phyloP scores from a whole-genome alignment of 2,329 filamentous ascomycete species.

The Nothomitra cinnamomea region DNA sequence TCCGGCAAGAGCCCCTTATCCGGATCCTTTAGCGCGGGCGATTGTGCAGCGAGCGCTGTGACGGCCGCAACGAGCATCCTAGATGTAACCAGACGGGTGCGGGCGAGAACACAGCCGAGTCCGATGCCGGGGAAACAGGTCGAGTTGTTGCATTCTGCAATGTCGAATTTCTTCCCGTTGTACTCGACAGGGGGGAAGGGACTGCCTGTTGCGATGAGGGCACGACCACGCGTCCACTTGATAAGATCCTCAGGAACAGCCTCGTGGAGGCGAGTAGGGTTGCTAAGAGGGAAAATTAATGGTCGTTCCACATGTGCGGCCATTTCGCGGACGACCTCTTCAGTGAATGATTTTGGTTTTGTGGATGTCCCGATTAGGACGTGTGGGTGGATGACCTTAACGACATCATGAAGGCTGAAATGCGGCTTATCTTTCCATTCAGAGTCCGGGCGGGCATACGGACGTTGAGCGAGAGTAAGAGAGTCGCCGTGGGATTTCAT shows the following conservation, averaged over 20 bases:
- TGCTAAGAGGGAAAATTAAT: constrained; percentile 68
- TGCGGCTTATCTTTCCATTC: constrained; percentile 45
- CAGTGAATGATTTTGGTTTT: constrained; percentile 55
- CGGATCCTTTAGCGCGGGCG: constrained; percentile 50
- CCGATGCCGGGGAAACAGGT: constrained; percentile 77
- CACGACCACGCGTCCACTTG: constrained; percentile 61
- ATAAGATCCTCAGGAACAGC: constrained; percentile 61
- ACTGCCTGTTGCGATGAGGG: constrained; percentile 66
- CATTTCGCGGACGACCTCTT: constrained; percentile 61
- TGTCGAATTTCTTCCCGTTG: constrained; percentile 34
- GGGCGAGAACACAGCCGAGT: constrained; percentile 56
- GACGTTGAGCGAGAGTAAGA: constrained; percentile 48
- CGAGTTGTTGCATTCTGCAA: constrained; percentile 79
- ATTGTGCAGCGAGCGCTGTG: constrained; percentile 51
- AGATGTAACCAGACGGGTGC: constrained; percentile 50
- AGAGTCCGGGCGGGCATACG: constrained; percentile 45
- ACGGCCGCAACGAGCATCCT: constrained; percentile 71
- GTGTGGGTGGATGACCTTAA: constrained; percentile 58
- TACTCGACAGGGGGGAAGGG: constrained; percentile 61
- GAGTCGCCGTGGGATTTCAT: constrained; percentile 42
- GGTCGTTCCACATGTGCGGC: constrained; percentile 52
- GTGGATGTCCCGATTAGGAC: constrained; percentile 76
- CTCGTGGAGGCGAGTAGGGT: constrained; percentile 72
- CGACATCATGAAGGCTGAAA: constrained; percentile 44
- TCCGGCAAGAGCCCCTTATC: constrained; percentile 57